These are phyloP conservation scores for Exutisphaerella laricina DNA, from an alignment of 2,329 filamentous ascomycete species.

Conservation along the genomic window DNA sequence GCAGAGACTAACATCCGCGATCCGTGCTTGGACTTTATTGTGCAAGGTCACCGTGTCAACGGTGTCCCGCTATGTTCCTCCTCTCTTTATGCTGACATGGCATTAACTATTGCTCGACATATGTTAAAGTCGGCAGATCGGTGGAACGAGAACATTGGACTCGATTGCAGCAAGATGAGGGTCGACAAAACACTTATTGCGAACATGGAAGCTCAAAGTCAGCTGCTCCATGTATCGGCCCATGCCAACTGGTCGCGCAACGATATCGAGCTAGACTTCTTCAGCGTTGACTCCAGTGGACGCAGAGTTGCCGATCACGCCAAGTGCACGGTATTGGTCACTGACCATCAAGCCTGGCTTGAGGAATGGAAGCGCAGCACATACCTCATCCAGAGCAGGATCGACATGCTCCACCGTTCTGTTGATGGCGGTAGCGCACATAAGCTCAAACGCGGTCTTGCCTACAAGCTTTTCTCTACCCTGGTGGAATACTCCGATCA, in stretches of 20 bases:
- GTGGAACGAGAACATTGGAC: slow-evolving; percentile 11
- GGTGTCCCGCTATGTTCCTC: slow-evolving; percentile 39
- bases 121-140: slow-evolving; percentile 3
- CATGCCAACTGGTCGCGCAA: no score
- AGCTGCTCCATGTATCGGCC: no score
- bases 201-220: no score
- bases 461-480: slow-evolving; percentile 25
- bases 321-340: background rate
- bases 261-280: background rate
- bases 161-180: slow-evolving; percentile 39
- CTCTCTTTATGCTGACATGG: slow-evolving; percentile 34
- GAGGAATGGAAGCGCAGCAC: background rate
- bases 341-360: background rate
- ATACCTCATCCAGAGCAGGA: slow-evolving; percentile 28
- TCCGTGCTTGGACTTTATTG: slow-evolving; percentile 36
- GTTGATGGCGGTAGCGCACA: slow-evolving; percentile 27
- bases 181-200: slow-evolving; percentile 31
- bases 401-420: slow-evolving; percentile 25
- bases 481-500: slow-evolving; percentile 14
- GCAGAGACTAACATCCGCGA: slow-evolving; percentile 40
- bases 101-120: slow-evolving; percentile 31
- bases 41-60: slow-evolving; percentile 41
- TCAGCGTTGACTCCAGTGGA: background rate
- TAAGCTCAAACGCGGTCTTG: slow-evolving; percentile 27
- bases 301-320: background rate